phyloP scores from a whole-genome alignment of 441 rosid species.

The Croton laevigatus region DNA sequence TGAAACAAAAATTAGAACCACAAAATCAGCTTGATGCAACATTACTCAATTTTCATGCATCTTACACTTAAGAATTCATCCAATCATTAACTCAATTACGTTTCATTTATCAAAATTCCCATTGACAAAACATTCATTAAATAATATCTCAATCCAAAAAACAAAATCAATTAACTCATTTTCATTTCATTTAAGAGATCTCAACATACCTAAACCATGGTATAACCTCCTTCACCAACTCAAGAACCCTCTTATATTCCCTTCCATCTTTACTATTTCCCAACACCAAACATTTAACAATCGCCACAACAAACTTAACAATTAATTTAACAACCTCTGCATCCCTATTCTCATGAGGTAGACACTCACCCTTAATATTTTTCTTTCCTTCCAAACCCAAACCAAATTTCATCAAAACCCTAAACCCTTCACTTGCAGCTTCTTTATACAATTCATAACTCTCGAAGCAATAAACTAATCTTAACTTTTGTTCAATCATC shows the following conservation, averaged over 20 bases:
- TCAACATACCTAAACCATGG: constrained; percentile 63
- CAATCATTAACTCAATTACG: too few species aligned
- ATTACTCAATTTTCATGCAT: too few species aligned
- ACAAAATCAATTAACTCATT: too few species aligned
- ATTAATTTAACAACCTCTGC: constrained; percentile 46
- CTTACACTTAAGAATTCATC: too few species aligned
- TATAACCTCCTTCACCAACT: constrained; percentile 55
- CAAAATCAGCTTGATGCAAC: too few species aligned
- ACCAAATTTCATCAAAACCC: constrained; percentile 50
- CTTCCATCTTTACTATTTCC: constrained; percentile 39
- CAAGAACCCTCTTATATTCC: constrained; percentile 41
- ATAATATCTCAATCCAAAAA: not conserved
- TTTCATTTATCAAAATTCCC: not conserved
- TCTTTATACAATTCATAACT: constrained; percentile 46
- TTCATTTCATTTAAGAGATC: not conserved
- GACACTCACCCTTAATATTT: constrained; percentile 15
- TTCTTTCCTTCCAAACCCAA: constrained; percentile 18
- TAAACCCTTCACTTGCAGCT: constrained; percentile 44
- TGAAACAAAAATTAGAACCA: too few species aligned
- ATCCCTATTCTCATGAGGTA: constrained; percentile 50
- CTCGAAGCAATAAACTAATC: constrained; percentile 53
- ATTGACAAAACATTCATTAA: not conserved
- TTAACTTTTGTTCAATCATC: constrained; percentile 49
- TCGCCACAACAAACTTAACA: constrained; percentile 49
- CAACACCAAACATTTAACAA: constrained; percentile 53